Percentiles rank a stretch among this genome's conserved stretches.
These are phyloP conservation scores for Boletellus sp. DNA, from an alignment of 768 basidiomycete species.

Conservation along the genomic window DNA sequence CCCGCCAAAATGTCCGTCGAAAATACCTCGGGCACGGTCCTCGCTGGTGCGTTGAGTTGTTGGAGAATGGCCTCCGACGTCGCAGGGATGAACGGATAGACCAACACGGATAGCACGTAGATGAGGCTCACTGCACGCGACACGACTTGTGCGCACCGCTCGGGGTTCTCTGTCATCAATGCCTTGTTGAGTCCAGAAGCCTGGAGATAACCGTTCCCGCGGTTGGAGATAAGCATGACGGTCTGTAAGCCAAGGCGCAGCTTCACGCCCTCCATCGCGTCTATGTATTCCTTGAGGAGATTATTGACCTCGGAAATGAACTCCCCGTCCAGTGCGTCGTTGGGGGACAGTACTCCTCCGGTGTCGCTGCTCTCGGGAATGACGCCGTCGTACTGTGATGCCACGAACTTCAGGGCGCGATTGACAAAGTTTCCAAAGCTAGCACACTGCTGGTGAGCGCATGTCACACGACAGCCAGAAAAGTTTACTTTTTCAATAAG, in stretches of 20 bases:
- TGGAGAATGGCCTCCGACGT: slow-evolving; percentile 75
- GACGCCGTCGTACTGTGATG: slow-evolving; percentile 74
- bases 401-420: slow-evolving; percentile 87
- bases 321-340: slow-evolving; percentile 62
- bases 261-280: slow-evolving; percentile 89
- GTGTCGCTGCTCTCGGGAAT: slow-evolving; percentile 77
- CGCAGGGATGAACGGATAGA: slow-evolving; percentile 96
- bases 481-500: slow-evolving; percentile 81
- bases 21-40: slow-evolving; percentile 70
- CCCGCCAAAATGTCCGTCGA: slow-evolving; percentile 82
- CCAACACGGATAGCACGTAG: slow-evolving; percentile 78
- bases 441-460: not conserved
- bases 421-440: slow-evolving; percentile 99
- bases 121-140: slow-evolving; percentile 90
- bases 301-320: slow-evolving; percentile 80
- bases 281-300: slow-evolving; percentile 74
- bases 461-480: not conserved
- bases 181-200: slow-evolving; percentile 88
- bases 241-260: slow-evolving; percentile 82
- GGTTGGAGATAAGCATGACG: slow-evolving; percentile 84
- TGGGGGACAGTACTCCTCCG: slow-evolving; percentile 65
- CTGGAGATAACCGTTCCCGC: slow-evolving; percentile 94
- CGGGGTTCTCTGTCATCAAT: slow-evolving; percentile 74
- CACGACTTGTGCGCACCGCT: slow-evolving; percentile 86
- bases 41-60: slow-evolving; percentile 88